Conservation (phyloP, 1,284 basidiomycete species). For the Melampsora larici-populina region DNA sequence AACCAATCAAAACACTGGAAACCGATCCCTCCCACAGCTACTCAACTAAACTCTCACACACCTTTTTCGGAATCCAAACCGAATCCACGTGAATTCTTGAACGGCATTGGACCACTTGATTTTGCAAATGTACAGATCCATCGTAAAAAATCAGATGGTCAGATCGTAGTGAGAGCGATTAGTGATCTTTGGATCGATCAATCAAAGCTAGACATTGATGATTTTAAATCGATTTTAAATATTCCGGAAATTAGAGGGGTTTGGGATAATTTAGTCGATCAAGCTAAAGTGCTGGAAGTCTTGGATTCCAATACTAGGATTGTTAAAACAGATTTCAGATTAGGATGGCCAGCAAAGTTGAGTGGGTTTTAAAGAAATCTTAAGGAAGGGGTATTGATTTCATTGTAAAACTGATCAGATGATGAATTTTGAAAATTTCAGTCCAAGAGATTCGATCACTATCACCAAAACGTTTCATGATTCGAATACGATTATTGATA, state of each 20-base stretch:
- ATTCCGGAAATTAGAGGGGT: constrained; percentile 27
- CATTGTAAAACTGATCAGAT: constrained; percentile 46
- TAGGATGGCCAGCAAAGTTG: constrained; percentile 44
- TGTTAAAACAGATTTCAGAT: constrained; percentile 41
- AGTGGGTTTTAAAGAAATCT: constrained; percentile 19
- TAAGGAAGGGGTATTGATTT: constrained; percentile 72
- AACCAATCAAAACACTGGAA: constrained; percentile 55
- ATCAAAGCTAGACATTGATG: constrained; percentile 2
- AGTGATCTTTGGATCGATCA: constrained; percentile 67
- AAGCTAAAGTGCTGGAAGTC: constrained; percentile 25
- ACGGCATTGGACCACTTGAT: constrained; percentile 51
- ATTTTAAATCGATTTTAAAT: constrained; percentile 33
- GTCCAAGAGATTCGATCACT: constrained; percentile 85
- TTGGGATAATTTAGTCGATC: constrained; percentile 42
- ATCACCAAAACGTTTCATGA: constrained; percentile 81
- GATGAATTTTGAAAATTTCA: constrained; percentile 53
- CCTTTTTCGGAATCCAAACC: constrained; percentile 44
- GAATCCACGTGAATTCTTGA: constrained; percentile 33
- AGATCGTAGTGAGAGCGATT: constrained; percentile 77
- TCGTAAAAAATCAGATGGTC: constrained; percentile 57
- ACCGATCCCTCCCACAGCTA: constrained; percentile 51
- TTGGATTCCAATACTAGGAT: constrained; percentile 35
- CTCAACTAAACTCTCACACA: constrained; percentile 47
- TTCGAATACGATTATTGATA: constrained; percentile 77
- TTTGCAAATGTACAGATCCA: constrained; percentile 56